Conservation (phyloP, 2,329 filamentous ascomycete genomes). For the Aspergillus texensis region DNA sequence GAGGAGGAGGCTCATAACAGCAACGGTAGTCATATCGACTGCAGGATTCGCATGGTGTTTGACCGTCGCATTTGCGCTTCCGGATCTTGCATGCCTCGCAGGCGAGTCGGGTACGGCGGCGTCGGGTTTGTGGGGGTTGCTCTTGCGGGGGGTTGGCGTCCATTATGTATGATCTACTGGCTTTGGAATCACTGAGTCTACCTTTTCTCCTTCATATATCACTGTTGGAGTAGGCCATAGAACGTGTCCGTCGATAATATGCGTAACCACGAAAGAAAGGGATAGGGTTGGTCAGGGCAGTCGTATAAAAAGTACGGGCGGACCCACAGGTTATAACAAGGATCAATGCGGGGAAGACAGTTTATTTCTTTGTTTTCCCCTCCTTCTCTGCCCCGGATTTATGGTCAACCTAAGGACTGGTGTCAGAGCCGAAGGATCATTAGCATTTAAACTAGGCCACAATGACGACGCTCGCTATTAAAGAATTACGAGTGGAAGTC, state of each 20-base stretch:
- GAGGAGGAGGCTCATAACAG: not conserved
- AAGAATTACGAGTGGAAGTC: not conserved
- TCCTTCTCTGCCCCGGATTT: not conserved
- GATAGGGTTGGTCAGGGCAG: not conserved
- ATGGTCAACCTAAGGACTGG: not conserved
- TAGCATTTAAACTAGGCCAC: not conserved
- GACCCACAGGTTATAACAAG: not conserved
- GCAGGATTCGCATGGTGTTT: slow-evolving; percentile 7
- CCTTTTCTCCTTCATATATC: not conserved
- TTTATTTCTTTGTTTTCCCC: not conserved
- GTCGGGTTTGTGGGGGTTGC: not conserved
- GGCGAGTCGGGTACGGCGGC: slow-evolving; percentile 12
- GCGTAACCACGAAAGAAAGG: not conserved
- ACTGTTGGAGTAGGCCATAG: not conserved
- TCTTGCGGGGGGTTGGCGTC: not conserved
- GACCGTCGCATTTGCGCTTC: slow-evolving; percentile 13
- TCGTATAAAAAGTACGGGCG: not conserved
- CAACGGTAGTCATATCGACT: not conserved
- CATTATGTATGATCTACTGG: not conserved
- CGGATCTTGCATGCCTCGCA: slow-evolving; percentile 8
- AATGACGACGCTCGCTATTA: not conserved
- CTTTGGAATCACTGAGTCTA: not conserved
- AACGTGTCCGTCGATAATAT: too few species aligned
- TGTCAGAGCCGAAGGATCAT: not conserved
- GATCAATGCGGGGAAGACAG: not conserved